phyloP scores from a whole-genome alignment of 352 stramenopile genomes.

The Globisporangium nunn region DNA sequence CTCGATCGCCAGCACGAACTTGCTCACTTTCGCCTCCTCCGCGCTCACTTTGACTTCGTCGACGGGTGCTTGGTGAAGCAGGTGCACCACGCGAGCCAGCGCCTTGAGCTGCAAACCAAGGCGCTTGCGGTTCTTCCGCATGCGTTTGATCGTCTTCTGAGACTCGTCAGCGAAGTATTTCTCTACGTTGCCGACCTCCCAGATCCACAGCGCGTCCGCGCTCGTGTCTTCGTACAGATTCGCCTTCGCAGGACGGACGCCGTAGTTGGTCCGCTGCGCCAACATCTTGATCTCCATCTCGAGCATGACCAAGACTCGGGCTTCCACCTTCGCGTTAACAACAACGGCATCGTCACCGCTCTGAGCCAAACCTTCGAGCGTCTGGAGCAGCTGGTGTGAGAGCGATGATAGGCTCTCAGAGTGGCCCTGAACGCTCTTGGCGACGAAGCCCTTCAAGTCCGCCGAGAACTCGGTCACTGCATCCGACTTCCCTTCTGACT shows the following conservation, averaged over 20 bases:
- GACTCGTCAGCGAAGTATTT: slow-evolving; percentile 60
- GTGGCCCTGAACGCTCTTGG: slow-evolving; percentile 37
- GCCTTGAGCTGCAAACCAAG: slow-evolving; percentile 66
- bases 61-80: slow-evolving; percentile 56
- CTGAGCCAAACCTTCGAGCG: slow-evolving; percentile 4
- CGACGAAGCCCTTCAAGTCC: slow-evolving; percentile 48
- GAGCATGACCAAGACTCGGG: slow-evolving; percentile 25
- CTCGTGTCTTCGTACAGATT: slow-evolving; percentile 82
- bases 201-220: slow-evolving; percentile 69
- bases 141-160: slow-evolving; percentile 69
- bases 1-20: slow-evolving; percentile 63
- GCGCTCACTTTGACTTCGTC: slow-evolving; percentile 76
- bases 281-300: slow-evolving; percentile 89
- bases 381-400: slow-evolving; percentile 22
- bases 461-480: slow-evolving; percentile 18
- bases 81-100: slow-evolving; percentile 50
- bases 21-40: slow-evolving; percentile 76
- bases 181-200: slow-evolving; percentile 75
- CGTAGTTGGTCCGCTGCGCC: slow-evolving; percentile 66
- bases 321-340: slow-evolving; percentile 7
- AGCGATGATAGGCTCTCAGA: slow-evolving; percentile 32
- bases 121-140: slow-evolving; percentile 77
- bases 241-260: slow-evolving; percentile 50
- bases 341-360: slow-evolving; percentile 4
- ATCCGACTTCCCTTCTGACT: slow-evolving; percentile 4